A percentile compares a stretch with the other conserved stretches of the same genome.
Conservation (phyloP, 1,139 yeast species). For the Suhomyces panamericanus region DNA sequence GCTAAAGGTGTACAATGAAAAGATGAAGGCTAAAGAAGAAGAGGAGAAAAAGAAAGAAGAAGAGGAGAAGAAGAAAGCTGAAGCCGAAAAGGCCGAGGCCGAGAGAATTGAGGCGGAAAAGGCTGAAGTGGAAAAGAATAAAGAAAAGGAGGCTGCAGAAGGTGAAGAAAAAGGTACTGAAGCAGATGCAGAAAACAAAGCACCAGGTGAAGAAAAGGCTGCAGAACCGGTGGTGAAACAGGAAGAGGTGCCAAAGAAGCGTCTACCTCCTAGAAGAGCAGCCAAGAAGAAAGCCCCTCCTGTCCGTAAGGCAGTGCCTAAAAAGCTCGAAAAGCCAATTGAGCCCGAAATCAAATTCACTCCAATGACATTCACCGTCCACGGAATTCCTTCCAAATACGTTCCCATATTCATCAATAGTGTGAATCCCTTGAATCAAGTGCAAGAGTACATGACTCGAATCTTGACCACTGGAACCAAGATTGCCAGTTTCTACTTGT, state of each 20-base stretch:
- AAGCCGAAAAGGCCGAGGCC: constrained; percentile 22
- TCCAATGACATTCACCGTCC: constrained; percentile 63
- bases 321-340: constrained; percentile 28
- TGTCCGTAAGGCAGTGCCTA: constrained; percentile 23
- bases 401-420: constrained; percentile 72
- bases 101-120: constrained; percentile 22
- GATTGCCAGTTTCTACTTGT: constrained; percentile 61
- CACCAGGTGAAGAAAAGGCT: constrained; percentile 8
- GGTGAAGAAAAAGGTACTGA: constrained; percentile 12
- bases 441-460: constrained; percentile 59
- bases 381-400: constrained; percentile 63
- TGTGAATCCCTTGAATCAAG: constrained; percentile 56
- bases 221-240: constrained; percentile 5
- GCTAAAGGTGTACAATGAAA: constrained; percentile 27
- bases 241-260: constrained; percentile 15
- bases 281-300: constrained; percentile 25
- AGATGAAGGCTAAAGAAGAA: constrained; percentile 19
- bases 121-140: constrained; percentile 6
- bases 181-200: constrained; percentile 14
- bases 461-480: constrained; percentile 63
- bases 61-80: constrained; percentile 18
- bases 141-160: constrained; percentile 7
- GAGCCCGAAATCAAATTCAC: constrained; percentile 52
- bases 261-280: constrained; percentile 24
- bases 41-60: constrained; percentile 22